phyloP scores from a whole-genome alignment of 371 early-diverging fungal genomes.

The Haplosporangium sp. region DNA sequence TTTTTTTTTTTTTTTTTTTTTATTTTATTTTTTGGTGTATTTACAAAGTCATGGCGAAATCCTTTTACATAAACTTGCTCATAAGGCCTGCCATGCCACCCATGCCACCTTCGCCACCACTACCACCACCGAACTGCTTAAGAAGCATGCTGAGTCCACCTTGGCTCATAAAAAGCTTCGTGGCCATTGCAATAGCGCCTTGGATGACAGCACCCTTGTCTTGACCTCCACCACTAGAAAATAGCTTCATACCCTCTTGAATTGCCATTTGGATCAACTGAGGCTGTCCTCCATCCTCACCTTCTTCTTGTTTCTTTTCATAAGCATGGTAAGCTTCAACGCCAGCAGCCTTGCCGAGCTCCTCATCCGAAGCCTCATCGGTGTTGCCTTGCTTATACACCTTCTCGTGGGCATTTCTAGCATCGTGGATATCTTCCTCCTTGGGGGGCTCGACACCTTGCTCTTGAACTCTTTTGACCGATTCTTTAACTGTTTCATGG shows the following conservation, averaged over 20 bases:
- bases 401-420: conserved; percentile 37
- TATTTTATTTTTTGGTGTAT: no score
- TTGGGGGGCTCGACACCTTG: conserved; percentile 15
- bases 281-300: conserved; percentile 53
- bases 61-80: conserved; percentile 7
- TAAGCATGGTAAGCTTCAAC: conserved; percentile 60
- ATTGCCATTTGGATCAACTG: conserved; percentile 65
- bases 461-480: conserved; percentile 4
- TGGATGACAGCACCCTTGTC: conserved; percentile 59
- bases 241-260: conserved; percentile 62
- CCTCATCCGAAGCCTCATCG: conserved; percentile 50
- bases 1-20: no score
- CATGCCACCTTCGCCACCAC: conserved; percentile 28
- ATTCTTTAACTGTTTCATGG: conserved; percentile 10
- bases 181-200: conserved; percentile 64
- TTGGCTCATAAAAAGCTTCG: conserved; percentile 62
- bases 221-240: conserved; percentile 48
- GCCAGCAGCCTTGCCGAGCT: conserved; percentile 67
- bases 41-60: no score
- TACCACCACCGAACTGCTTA: conserved; percentile 5
- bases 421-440: conserved; percentile 32
- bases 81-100: conserved; percentile 24
- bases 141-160: conserved; percentile 14
- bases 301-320: conserved; percentile 1
- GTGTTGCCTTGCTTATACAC: conserved; percentile 42